These are phyloP conservation scores for Helotiales sp. DNA, from an alignment of 2,329 filamentous ascomycete species.

Conservation along the genomic window DNA sequence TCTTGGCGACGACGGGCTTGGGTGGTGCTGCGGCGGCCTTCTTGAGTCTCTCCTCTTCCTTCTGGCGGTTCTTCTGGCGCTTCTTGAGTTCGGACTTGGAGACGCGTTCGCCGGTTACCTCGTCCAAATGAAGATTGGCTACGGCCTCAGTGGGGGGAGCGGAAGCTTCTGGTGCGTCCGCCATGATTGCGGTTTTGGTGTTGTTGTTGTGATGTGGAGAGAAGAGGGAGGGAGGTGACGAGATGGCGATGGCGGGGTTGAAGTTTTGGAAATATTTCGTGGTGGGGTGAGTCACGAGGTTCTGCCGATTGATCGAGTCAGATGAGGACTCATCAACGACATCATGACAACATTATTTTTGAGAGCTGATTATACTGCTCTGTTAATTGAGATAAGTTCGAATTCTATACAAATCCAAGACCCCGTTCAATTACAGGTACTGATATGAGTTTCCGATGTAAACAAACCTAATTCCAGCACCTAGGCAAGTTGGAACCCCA, in stretches of 20 bases:
- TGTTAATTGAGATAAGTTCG: too few species aligned
- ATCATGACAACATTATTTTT: not conserved
- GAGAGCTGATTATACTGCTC: not conserved
- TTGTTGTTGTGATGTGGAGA: conserved; percentile 13
- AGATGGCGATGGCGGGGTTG: conserved; percentile 15
- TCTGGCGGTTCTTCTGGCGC: conserved; percentile 87
- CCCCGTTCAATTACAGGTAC: too few species aligned
- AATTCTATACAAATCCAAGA: too few species aligned
- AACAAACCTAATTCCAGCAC: too few species aligned
- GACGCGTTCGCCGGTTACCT: conserved; percentile 86
- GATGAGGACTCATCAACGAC: not conserved
- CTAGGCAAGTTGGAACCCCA: too few species aligned
- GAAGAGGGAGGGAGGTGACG: not conserved
- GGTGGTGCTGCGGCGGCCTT: conserved; percentile 74
- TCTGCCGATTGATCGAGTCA: conserved; percentile 6
- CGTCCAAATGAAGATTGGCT: conserved; percentile 74
- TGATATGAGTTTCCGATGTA: too few species aligned
- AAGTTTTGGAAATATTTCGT: conserved; percentile 12
- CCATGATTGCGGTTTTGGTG: conserved; percentile 38
- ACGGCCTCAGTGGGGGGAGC: conserved; percentile 34
- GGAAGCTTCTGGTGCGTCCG: conserved; percentile 35
- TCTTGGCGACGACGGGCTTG: conserved; percentile 63
- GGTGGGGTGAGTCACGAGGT: conserved; percentile 17
- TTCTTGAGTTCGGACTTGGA: conserved; percentile 94
- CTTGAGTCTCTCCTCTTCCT: conserved; percentile 86